Evolutionary conservation across 176 grass and related monocot genomes (phyloP).

Genomic region (Eleusine coracana): DNA sequence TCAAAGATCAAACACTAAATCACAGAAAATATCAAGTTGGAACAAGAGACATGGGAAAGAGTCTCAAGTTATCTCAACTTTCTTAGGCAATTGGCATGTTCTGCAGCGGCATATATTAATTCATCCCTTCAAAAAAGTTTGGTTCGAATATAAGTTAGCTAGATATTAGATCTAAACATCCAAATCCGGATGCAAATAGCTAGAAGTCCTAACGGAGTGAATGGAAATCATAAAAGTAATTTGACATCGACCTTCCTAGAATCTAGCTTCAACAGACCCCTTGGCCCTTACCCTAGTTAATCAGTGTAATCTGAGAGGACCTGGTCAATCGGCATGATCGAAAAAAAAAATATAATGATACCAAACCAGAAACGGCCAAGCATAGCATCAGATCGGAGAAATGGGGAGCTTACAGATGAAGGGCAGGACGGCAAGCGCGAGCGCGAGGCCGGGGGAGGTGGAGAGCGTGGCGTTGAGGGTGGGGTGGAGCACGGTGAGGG

Average conservation of each 20-base stretch:
- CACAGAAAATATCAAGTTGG: conserved; percentile 3
- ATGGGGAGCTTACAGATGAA: conserved; percentile 64
- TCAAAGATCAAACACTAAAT: not conserved
- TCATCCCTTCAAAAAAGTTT: not conserved
- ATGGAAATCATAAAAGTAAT: not conserved
- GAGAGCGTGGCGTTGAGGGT: conserved; percentile 79
- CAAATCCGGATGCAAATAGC: not conserved
- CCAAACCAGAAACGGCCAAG: not conserved
- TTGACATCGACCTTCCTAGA: not conserved
- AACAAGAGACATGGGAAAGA: not conserved
- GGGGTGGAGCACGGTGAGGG: conserved; percentile 75
- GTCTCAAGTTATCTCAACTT: not conserved
- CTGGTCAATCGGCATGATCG: not conserved
- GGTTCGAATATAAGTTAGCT: not conserved
- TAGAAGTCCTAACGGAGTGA: not conserved
- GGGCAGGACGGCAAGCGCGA: conserved; percentile 71
- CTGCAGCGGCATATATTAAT: not conserved
- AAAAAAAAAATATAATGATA: not conserved
- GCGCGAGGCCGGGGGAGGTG: conserved; percentile 54
- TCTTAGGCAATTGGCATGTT: not conserved
- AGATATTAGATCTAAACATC: conserved; percentile 31
- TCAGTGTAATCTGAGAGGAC: not conserved
- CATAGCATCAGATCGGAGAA: not conserved
- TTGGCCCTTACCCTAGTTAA: not conserved
- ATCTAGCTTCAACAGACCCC: not conserved